Percentiles rank a stretch among this genome's conserved stretches.
phyloP scores from a whole-genome alignment of 306 rosid genomes.

The Calophaca sinica region DNA sequence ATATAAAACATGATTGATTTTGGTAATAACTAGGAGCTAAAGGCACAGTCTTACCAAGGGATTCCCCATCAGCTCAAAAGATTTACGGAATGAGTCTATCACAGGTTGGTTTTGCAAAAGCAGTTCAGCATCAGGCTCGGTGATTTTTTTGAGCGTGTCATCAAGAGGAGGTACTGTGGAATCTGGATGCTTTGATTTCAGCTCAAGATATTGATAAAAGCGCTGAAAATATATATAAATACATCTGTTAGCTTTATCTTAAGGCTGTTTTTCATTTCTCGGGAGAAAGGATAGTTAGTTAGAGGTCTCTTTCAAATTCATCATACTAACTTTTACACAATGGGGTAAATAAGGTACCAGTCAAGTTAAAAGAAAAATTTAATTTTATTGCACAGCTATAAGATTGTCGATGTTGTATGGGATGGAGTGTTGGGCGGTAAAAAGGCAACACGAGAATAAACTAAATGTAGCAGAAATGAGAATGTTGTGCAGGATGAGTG shows the following conservation, averaged over 20 bases:
- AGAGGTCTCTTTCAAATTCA: slow-evolving; percentile 1
- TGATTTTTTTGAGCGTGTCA: slow-evolving; percentile 76
- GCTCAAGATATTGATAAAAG: slow-evolving; percentile 69
- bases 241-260: slow-evolving; percentile 31
- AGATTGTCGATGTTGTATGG: too few relatives aligned
- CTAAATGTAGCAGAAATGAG: too few relatives aligned
- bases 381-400: too few relatives aligned
- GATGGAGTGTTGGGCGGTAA: too few relatives aligned
- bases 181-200: slow-evolving; percentile 83
- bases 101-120: slow-evolving; percentile 59
- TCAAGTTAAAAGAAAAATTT: too few relatives aligned
- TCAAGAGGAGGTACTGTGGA: slow-evolving; percentile 80
- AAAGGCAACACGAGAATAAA: too few relatives aligned
- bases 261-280: background rate
- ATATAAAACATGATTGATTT: slow-evolving; percentile 29
- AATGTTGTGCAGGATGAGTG: too few relatives aligned
- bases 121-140: slow-evolving; percentile 69
- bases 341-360: background rate
- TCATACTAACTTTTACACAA: background rate
- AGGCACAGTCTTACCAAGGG: slow-evolving; percentile 56
- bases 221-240: slow-evolving; percentile 63
- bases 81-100: slow-evolving; percentile 54
- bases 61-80: slow-evolving; percentile 69
- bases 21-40: background rate
- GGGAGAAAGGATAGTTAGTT: background rate